Conservation (phyloP, 768 basidiomycete genomes). For the Tulasnella sp. region DNA sequence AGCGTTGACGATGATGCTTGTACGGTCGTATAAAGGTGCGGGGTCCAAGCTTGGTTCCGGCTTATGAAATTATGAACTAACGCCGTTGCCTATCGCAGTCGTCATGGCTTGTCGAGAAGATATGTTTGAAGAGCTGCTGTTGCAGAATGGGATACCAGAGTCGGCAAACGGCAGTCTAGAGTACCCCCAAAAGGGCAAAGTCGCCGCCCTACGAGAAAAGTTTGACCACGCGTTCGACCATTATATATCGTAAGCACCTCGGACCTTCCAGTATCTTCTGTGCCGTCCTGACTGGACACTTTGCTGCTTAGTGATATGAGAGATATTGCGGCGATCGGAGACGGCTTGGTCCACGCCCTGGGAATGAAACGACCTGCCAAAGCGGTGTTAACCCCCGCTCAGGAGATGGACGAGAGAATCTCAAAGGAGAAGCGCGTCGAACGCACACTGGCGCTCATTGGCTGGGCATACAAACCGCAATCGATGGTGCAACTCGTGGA, state of each 20-base stretch:
- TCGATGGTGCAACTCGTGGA: background rate
- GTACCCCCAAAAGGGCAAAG: background rate
- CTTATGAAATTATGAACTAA: background rate
- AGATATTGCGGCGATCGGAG: background rate
- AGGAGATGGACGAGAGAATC: background rate
- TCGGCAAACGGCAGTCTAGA: background rate
- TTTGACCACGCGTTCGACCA: slow-evolving; percentile 9
- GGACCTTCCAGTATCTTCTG: background rate
- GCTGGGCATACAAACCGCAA: background rate
- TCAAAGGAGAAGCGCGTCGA: background rate
- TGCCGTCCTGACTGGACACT: background rate
- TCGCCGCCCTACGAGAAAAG: background rate
- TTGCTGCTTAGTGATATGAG: slow-evolving; percentile 1
- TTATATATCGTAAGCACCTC: slow-evolving; percentile 6
- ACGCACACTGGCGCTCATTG: background rate
- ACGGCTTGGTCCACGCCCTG: slow-evolving; percentile 7
- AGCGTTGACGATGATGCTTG: slow-evolving; percentile 5
- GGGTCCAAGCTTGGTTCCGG: background rate
- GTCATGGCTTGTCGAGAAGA: slow-evolving; percentile 2
- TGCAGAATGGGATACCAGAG: background rate
- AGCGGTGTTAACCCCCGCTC: background rate
- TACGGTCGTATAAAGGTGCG: background rate
- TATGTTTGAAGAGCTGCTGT: slow-evolving; percentile 5
- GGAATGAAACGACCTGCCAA: slow-evolving; percentile 1
- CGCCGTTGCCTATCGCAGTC: background rate